Evolutionary conservation across 352 stramenopile species (phyloP), one percentile per base, ranked within the genome.

Genomic region (Pythium sukuiense): DNA sequence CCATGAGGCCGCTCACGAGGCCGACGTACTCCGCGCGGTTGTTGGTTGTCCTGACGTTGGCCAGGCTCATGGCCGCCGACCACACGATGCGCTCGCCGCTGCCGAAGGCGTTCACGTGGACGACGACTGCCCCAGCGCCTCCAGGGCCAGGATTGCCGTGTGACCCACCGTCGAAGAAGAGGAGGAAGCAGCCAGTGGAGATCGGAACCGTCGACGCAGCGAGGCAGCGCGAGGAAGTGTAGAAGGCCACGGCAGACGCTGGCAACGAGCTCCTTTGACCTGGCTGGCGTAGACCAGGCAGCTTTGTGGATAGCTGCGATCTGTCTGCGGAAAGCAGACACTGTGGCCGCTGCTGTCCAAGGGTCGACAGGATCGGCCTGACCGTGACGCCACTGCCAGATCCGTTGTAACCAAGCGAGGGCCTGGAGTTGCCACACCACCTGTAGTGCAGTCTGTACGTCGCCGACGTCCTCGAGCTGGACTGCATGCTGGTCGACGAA

Each of bases 11-110:
- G 11, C 32, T 16, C n/a, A n/a, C n/a, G n/a, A n/a, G n/a, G n/a
- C n/a, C n/a, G n/a, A n/a, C n/a, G n/a, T n/a, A n/a, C n/a, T 63
- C 55, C 0, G 55, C 63, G 18, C 50, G 26, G 29, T 67, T 67
- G 53, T 67, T 67, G 29, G 61, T 67, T 0, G 52, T 27, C 27
- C 11, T 11, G n/a, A 39, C 7, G 11, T 55, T 11, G 41, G 0
- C 2, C 33, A 39, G 3, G 3, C n/a, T n/a, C n/a, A n/a, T n/a
- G n/a, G n/a, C n/a, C n/a, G n/a, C n/a, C n/a, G n/a, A n/a, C n/a
- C n/a, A n/a, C n/a, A n/a, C n/a, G n/a, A n/a, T n/a, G n/a, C n/a
- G n/a, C n/a, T n/a, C n/a, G n/a, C n/a, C n/a, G n/a, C n/a, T n/a
- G n/a, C n/a, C n/a, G n/a, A n/a, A n/a, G n/a, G n/a, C n/a, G 32